Base-by-base conservation (phyloP, 345 rosid genomes). In the Pelargonium nanum region DNA sequence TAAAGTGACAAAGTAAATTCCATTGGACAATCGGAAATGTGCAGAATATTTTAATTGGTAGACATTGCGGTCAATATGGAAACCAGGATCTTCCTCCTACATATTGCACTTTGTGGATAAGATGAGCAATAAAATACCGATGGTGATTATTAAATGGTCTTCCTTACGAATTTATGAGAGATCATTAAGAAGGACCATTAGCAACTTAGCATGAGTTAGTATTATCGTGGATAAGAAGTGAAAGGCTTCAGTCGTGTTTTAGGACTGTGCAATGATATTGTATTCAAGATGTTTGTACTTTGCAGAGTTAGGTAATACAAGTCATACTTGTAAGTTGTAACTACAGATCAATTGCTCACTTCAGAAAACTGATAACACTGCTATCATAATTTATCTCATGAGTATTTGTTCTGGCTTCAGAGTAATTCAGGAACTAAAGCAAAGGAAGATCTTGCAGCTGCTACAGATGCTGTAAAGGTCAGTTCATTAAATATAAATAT, bases 401-500 rank as follows among this genome's bases (percentile, higher is more conserved):
- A 24, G 53, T 45, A 20, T 59, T 53, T 57, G 22, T 53, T 74
- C 22, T 73, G 65, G 53, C 66, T 80, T 53, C 83, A 93, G 99
- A 93, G 99, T 70, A 90, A 89, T 67, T 93, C 99, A 1, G 95
- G 99, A 70, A 87, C 87, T 25, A 93, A 87, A 82, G 97, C 97
- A 20, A 89, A 93, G 76, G 97, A 93, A 81, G 99, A 93, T 80
- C 97, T 93, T 78, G 96, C 97, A 73, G 90, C 95, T 77, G 97
- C 97, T 70, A 93, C 95, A n/a, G 78, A 64, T 70, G 97, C 97
- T 77, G 99, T 93, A 57, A 79, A 93, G 97, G 99, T 87, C 70
- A 72, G 86, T 66, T 64, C 56, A 59, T 75, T 55, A 45, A 59
- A 51, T 54, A 13, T 16, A 60, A 64, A 23, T 13, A 22, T 40